phyloP scores from a whole-genome alignment of 2,329 filamentous ascomycete species.

The Botrytis hyacinthi region DNA sequence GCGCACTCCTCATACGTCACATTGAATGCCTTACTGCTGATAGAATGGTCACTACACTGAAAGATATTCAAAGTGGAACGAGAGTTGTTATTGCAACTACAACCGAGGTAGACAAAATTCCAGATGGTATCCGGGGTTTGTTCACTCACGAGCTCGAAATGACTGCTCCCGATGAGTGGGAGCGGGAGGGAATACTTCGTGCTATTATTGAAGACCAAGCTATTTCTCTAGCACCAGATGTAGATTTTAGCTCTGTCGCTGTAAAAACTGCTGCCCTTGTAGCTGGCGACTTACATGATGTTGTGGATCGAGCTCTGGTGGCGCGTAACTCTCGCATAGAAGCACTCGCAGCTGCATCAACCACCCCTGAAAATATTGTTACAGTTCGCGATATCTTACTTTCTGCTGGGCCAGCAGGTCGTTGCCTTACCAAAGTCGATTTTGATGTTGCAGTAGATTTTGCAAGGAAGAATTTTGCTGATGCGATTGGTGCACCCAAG shows the following conservation, averaged over 20 bases:
- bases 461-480: slow-evolving; percentile 95
- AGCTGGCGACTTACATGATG: slow-evolving; percentile 89
- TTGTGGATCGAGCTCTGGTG: slow-evolving; percentile 83
- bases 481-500: slow-evolving; percentile 95
- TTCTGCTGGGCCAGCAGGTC: slow-evolving; percentile 76
- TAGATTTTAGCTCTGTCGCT: slow-evolving; percentile 81
- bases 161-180: slow-evolving; percentile 85
- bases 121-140: slow-evolving; percentile 81
- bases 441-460: slow-evolving; percentile 93
- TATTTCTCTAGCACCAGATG: slow-evolving; percentile 74
- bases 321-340: slow-evolving; percentile 76
- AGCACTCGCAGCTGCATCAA: slow-evolving; percentile 56
- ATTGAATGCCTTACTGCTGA: slow-evolving; percentile 90
- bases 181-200: slow-evolving; percentile 82
- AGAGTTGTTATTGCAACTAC: slow-evolving; percentile 90
- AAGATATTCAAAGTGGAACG: slow-evolving; percentile 75
- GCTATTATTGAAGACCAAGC: slow-evolving; percentile 74
- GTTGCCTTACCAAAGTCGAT: slow-evolving; percentile 76
- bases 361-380: slow-evolving; percentile 46
- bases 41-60: slow-evolving; percentile 80
- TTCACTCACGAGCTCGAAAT: slow-evolving; percentile 97
- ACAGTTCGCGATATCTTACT: slow-evolving; percentile 82
- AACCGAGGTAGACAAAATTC: slow-evolving; percentile 90
- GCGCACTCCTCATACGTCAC: slow-evolving; percentile 81
- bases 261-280: slow-evolving; percentile 95